Conservation (phyloP, 208 protist genomes). For the Acanthamoeba royreba region DNA sequence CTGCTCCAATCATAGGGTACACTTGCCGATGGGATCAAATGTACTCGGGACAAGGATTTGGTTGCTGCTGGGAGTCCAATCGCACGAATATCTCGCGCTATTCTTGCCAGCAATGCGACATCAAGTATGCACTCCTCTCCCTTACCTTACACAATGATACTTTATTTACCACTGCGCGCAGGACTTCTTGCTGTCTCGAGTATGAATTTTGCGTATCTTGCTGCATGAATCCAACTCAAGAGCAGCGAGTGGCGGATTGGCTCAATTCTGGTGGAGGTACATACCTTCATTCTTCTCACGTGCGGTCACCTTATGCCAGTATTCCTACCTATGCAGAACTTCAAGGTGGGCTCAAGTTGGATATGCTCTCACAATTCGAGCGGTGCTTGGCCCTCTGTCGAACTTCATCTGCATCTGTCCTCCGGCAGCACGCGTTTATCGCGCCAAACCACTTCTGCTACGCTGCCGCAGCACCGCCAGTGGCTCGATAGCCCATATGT, state of each 20-base stretch:
- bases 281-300: not conserved
- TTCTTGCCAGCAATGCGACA: not conserved
- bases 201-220: slow-evolving; percentile 30
- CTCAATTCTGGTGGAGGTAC: not conserved
- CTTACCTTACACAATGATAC: not conserved
- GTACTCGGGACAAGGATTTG: not conserved
- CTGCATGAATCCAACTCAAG: not conserved
- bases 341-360: no score
- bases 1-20: not conserved
- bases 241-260: not conserved
- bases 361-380: not conserved
- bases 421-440: not conserved
- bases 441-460: not conserved
- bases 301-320: no score
- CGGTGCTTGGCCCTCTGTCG: not conserved
- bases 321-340: no score
- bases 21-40: not conserved
- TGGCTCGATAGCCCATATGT: no score
- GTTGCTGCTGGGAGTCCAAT: not conserved
- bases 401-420: not conserved
- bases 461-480: not conserved
- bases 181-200: not conserved
- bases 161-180: not conserved
- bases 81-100: slow-evolving; percentile 28
- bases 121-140: not conserved